Evolutionary conservation across 768 basidiomycete genomes (phyloP).

Genomic region (Panus rudis): DNA sequence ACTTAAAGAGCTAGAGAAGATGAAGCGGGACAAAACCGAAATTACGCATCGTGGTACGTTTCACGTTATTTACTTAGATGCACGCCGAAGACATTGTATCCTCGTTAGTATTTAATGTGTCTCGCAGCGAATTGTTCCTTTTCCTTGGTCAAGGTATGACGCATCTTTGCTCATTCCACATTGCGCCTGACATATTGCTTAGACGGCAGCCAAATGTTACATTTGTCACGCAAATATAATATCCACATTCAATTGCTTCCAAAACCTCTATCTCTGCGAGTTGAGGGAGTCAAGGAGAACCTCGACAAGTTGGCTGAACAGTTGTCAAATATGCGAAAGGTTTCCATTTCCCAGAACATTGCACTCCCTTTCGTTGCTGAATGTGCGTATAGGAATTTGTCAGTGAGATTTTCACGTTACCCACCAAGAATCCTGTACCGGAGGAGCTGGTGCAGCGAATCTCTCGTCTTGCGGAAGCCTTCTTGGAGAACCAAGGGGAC

Average conservation of each 20-base stretch:
- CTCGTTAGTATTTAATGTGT: constrained; percentile 46
- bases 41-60: constrained; percentile 38
- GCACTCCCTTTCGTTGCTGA: constrained; percentile 1
- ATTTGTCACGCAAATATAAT: constrained; percentile 51
- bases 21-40: constrained; percentile 44
- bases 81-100: neutral
- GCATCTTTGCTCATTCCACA: constrained; percentile 3
- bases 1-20: constrained; percentile 42
- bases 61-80: constrained; percentile 1
- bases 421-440: constrained; percentile 35
- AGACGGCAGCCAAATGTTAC: constrained; percentile 62
- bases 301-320: constrained; percentile 42
- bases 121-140: constrained; percentile 56
- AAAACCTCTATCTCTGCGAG: constrained; percentile 50
- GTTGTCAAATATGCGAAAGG: constrained; percentile 43
- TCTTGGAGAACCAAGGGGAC: constrained; percentile 43
- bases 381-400: constrained; percentile 18
- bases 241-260: constrained; percentile 54
- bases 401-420: constrained; percentile 34
- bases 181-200: constrained; percentile 5
- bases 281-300: constrained; percentile 50
- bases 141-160: constrained; percentile 67
- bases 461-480: constrained; percentile 63
- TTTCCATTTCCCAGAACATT: constrained; percentile 19
- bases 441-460: constrained; percentile 50